Percentiles rank a stretch among this genome's conserved stretches.
These are phyloP conservation scores for Nicotiana noctiflora DNA, from an alignment of 257 asterid genomes.

Conservation along the genomic window DNA sequence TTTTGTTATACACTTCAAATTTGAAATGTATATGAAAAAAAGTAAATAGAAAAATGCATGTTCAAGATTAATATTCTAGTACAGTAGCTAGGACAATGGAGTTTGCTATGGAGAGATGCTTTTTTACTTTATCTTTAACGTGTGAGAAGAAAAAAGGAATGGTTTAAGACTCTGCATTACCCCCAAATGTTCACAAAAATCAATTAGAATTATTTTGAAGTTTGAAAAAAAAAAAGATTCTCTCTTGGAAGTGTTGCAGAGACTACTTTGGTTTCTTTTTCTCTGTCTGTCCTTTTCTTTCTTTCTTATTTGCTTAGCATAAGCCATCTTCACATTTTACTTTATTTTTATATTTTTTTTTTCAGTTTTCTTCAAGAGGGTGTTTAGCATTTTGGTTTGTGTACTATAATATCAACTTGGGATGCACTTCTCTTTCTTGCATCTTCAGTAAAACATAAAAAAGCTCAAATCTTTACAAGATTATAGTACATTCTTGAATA, in stretches of 20 bases:
- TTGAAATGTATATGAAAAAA: neutral
- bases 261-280: constrained; percentile 31
- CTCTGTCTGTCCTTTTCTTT: constrained; percentile 16
- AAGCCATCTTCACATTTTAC: constrained; percentile 40
- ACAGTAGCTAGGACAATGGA: neutral
- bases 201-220: constrained; percentile 16
- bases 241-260: constrained; percentile 38
- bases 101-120: constrained; percentile 36
- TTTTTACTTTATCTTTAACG: constrained; percentile 52
- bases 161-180: constrained; percentile 7
- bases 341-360: constrained; percentile 3
- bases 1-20: neutral
- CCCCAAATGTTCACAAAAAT: neutral
- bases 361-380: constrained; percentile 7
- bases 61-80: neutral
- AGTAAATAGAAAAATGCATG: neutral
- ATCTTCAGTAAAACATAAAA: neutral
- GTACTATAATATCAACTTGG: neutral
- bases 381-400: constrained; percentile 11
- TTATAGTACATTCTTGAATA: neutral
- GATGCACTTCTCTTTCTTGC: neutral
- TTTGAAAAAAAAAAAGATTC: constrained; percentile 29
- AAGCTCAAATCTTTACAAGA: neutral
- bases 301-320: constrained; percentile 15
- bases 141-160: constrained; percentile 24